phyloP scores from a whole-genome alignment of 306 rosid genomes.

The Delonix regia region DNA sequence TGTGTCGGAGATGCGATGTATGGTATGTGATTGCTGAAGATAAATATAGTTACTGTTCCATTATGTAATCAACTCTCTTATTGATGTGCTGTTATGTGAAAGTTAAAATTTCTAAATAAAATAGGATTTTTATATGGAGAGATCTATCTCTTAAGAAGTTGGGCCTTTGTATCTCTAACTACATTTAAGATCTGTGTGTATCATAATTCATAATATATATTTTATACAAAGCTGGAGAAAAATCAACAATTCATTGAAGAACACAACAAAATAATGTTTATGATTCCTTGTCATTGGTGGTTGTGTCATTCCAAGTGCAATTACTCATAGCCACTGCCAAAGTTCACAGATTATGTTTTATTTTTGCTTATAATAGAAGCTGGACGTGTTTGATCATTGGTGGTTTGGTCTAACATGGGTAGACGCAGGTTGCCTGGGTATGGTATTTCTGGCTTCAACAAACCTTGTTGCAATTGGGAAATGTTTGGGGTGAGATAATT shows the following conservation, averaged over 20 bases:
- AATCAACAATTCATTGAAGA: too few relatives aligned
- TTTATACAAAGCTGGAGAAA: too few relatives aligned
- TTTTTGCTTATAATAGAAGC: not conserved
- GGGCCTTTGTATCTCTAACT: too few relatives aligned
- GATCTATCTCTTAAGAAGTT: too few relatives aligned
- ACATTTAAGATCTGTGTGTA: too few relatives aligned
- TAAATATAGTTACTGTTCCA: conserved; percentile 48
- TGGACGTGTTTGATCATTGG: not conserved
- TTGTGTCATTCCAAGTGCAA: not conserved
- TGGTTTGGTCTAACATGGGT: not conserved
- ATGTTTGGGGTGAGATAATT: too few relatives aligned
- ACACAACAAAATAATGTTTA: too few relatives aligned
- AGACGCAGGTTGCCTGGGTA: not conserved
- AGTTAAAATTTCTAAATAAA: conserved; percentile 22
- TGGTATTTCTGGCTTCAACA: too few relatives aligned
- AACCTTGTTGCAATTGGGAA: too few relatives aligned
- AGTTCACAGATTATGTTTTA: too few relatives aligned
- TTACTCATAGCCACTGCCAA: not conserved
- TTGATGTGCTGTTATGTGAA: conserved; percentile 6
- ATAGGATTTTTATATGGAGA: not conserved
- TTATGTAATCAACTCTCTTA: conserved; percentile 37
- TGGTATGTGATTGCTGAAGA: conserved; percentile 55
- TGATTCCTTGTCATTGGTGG: not conserved
- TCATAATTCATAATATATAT: too few relatives aligned
- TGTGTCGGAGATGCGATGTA: conserved; percentile 53